Evolutionary conservation across 129 eudicot species (phyloP), one percentile per base, ranked within the genome.

Genomic region (Helichrysum umbraculigerum): DNA sequence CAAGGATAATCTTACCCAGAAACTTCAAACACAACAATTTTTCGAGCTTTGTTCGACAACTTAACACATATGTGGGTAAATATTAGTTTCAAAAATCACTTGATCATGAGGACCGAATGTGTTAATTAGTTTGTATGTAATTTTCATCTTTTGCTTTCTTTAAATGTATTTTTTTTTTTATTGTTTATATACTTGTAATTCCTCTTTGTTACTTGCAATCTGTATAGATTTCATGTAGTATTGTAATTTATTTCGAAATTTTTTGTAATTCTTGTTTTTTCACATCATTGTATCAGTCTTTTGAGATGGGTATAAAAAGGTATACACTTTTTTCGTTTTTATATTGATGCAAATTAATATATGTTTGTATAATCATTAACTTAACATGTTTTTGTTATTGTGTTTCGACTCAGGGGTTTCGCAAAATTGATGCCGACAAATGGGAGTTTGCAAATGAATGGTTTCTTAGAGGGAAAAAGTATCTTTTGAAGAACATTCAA

Each of bases 21-120:
- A 81, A 87, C 79, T 94, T 94, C 88, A 94, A 94, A 86, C 97
- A 88, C 90, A 88, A 86, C 83, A 94, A 91, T 74, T 94, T 88
- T 83, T 94, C 98, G 7, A 94, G 98, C 85, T 94, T 91, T 79
- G 96, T 94, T 78, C 90, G 97, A 17, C 98, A 91, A 78, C 98
- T 94, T 2, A 94, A 94, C 80, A 94, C 97, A 4, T 93, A 93
- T 85, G 98, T 93, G 93, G 91, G 97, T 93, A 88, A 74, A 34
- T 72, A 65, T 32, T 66, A 47, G 70, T 32, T 69, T 72, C 39
- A n/a, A 30, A 35, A 12, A 12, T 3, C 62, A 50, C 51, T 62
- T 44, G 44, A 65, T 64, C 64, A 65, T 66, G 65, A 17, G 66
- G 74, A 58, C 54, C 12, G 56, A 41, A 29, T 62, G 30, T 74